Evolutionary conservation across 345 rosid genomes (phyloP), one percentile per base, ranked within the genome.

Genomic region (Linum tenue): DNA sequence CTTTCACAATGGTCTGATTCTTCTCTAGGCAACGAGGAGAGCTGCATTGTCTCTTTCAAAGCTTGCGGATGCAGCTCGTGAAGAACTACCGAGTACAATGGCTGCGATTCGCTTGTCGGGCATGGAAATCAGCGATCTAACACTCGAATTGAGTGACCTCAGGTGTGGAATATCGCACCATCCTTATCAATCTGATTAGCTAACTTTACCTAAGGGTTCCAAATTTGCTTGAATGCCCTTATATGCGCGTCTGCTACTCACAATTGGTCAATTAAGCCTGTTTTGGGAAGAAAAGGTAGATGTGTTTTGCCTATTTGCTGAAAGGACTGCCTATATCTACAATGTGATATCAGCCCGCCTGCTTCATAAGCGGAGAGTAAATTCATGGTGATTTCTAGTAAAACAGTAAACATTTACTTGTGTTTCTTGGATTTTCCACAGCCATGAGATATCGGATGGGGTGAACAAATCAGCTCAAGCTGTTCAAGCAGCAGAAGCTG

Each of bases 91-190:
- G 2, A 78, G 94, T 75, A 95, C 97, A 17, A 87, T 95, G 87
- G 95, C 91, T 57, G 95, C 95, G 15, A 79, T 91, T 39, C 84
- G 97, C 83, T 91, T 95, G 59, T 95, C 96, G 1, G 91, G 96
- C 71, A 87, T 95, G 99, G 99, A 95, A 75, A 84, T 95, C 69
- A 95, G 97, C 57, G 99, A 89, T 79, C 96, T 95, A 50, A 95
- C 98, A 0, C 82, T 91, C 67, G 97, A 95, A 77, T 64, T 95
- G 60, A 87, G 87, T 59, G 98, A 91, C 69, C 83, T 90, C 68
- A 91, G 99, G 99, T 91, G 76, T 72, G 11, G 43, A 55, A n/a
- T n/a, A 11, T n/a, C 12, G 8, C 37, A 50, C 14, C 53, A 15
- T 64, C 37, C 51, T 55, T 37, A 0, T 4, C n/a, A 2, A 17